phyloP scores from a whole-genome alignment of 495 filamentous ascomycete species.

The Annulohypoxylon maeteangense region DNA sequence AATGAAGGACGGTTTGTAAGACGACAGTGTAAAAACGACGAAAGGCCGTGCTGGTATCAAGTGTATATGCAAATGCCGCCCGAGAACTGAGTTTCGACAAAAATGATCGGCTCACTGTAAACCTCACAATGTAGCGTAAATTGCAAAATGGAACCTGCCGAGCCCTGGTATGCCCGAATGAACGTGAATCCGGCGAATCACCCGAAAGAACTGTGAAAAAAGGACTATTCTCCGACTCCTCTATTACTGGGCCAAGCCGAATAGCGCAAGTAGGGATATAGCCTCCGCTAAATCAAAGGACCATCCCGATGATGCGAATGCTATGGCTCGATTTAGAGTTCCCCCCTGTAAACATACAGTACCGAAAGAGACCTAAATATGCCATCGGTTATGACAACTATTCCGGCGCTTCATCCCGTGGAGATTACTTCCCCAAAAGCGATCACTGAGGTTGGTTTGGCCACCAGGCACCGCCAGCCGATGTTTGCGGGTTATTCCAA shows the following conservation, averaged over 20 bases:
- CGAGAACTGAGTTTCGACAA: slow-evolving; percentile 25
- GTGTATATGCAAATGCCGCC: slow-evolving; percentile 43
- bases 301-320: slow-evolving; percentile 22
- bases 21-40: slow-evolving; percentile 31
- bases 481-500: slow-evolving; percentile 56
- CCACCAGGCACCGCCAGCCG: slow-evolving; percentile 57
- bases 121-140: slow-evolving; percentile 30
- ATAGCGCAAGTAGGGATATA: slow-evolving; percentile 30
- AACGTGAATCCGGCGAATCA: slow-evolving; percentile 32
- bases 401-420: slow-evolving; percentile 1
- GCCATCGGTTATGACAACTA: slow-evolving; percentile 1
- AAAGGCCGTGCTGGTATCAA: slow-evolving; percentile 44
- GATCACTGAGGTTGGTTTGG: slow-evolving; percentile 57
- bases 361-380: slow-evolving; percentile 5
- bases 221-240: slow-evolving; percentile 42
- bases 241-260: slow-evolving; percentile 42
- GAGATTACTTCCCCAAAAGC: background rate
- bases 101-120: slow-evolving; percentile 24
- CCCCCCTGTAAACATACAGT: slow-evolving; percentile 14
- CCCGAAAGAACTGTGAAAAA: slow-evolving; percentile 17
- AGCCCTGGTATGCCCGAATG: slow-evolving; percentile 23
- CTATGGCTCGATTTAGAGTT: slow-evolving; percentile 7
- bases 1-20: slow-evolving; percentile 28
- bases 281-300: slow-evolving; percentile 31
- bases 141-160: slow-evolving; percentile 34